Conservation (phyloP, 306 rosid genomes). For the Vigna trinervia region DNA sequence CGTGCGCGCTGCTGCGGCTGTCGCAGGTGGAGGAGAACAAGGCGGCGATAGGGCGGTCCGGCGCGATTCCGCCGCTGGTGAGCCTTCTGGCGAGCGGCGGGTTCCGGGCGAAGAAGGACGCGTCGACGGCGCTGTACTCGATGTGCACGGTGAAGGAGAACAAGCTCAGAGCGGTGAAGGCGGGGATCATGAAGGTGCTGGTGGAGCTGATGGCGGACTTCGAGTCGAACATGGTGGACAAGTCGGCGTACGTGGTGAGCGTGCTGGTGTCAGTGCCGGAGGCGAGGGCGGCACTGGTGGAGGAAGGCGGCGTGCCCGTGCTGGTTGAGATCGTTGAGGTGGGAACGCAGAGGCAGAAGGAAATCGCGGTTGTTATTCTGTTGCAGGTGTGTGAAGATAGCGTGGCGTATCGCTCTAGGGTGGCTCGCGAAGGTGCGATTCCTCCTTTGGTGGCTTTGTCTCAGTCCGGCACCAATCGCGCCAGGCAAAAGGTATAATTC, state of each 20-base stretch:
- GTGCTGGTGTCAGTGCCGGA: slow-evolving; percentile 75
- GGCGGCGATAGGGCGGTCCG: slow-evolving; percentile 79
- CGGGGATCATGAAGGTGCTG: slow-evolving; percentile 87
- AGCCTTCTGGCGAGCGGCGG: slow-evolving; percentile 75
- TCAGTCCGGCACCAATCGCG: slow-evolving; percentile 94
- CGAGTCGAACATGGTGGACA: slow-evolving; percentile 91
- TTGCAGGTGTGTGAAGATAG: slow-evolving; percentile 84
- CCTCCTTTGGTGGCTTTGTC: slow-evolving; percentile 93
- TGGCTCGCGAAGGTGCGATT: slow-evolving; percentile 96
- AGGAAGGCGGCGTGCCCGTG: slow-evolving; percentile 92
- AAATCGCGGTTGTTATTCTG: slow-evolving; percentile 75
- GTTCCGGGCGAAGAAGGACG: slow-evolving; percentile 86
- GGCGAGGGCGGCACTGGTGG: slow-evolving; percentile 79
- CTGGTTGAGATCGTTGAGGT: slow-evolving; percentile 89
- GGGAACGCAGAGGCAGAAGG: slow-evolving; percentile 89
- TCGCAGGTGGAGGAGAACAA: slow-evolving; percentile 83
- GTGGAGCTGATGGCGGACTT: slow-evolving; percentile 95
- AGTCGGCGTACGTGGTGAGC: slow-evolving; percentile 85
- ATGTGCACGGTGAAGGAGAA: slow-evolving; percentile 82
- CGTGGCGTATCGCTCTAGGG: slow-evolving; percentile 68
- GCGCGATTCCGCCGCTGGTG: slow-evolving; percentile 85
- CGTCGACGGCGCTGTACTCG: slow-evolving; percentile 88
- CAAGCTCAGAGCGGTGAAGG: slow-evolving; percentile 78
- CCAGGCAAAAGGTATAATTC: slow-evolving; percentile 81
- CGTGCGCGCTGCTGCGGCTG: slow-evolving; percentile 84